phyloP scores from a whole-genome alignment of 1,139 yeast genomes.

The Yamadazyma triangularis region DNA sequence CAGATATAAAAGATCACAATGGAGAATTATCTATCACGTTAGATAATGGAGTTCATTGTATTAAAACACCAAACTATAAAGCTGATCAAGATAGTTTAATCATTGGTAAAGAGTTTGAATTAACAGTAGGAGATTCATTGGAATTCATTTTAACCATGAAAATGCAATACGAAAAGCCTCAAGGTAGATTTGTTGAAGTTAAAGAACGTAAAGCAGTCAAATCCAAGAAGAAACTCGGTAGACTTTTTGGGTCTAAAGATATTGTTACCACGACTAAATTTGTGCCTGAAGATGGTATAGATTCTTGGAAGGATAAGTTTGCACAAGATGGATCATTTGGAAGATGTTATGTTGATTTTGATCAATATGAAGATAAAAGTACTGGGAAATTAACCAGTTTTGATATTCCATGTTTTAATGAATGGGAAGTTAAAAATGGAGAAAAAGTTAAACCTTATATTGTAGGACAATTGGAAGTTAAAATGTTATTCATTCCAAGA shows the following conservation, averaged over 20 bases:
- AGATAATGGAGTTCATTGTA: constrained; percentile 88
- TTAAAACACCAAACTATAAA: constrained; percentile 64
- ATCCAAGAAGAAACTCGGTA: constrained; percentile 40
- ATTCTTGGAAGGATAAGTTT: constrained; percentile 53
- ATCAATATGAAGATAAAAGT: constrained; percentile 51
- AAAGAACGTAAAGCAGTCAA: constrained; percentile 48
- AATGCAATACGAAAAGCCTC: constrained; percentile 53
- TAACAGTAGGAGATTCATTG: constrained; percentile 61
- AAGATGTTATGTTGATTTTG: constrained; percentile 62
- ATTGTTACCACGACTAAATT: constrained; percentile 50
- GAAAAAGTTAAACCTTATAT: constrained; percentile 51
- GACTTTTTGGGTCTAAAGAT: constrained; percentile 48
- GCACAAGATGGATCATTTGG: constrained; percentile 91
- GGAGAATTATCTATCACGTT: constrained; percentile 69
- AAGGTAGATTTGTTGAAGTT: constrained; percentile 53
- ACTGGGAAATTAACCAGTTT: constrained; percentile 51
- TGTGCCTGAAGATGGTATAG: constrained; percentile 48
- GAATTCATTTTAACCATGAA: constrained; percentile 76
- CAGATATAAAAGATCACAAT: constrained; percentile 49
- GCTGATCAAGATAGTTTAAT: constrained; percentile 35
- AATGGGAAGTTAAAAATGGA: constrained; percentile 59
- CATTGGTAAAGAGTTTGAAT: constrained; percentile 81
- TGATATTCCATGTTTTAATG: constrained; percentile 66
- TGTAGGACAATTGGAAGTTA: constrained; percentile 64
- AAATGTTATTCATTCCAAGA: constrained; percentile 70